phyloP scores from a whole-genome alignment of 23 red algal species.

The Cyanidiococcus yangmingshanensis region DNA sequence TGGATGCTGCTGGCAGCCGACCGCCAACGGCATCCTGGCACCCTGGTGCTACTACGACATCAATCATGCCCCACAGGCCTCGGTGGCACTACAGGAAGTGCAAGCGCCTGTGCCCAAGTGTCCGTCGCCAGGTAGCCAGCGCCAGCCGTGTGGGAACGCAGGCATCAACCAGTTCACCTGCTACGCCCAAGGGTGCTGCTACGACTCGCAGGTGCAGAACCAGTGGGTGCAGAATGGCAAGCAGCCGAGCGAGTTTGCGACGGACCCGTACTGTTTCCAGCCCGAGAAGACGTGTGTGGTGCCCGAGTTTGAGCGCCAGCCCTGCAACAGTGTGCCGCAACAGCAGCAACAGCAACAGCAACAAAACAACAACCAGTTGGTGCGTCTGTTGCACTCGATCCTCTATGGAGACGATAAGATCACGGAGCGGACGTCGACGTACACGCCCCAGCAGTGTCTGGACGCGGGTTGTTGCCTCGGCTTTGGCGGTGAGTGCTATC shows the following conservation, averaged over 20 bases:
- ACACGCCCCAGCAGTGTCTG: slow-evolving; percentile 15
- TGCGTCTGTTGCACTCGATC: neutral
- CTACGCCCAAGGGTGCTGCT: slow-evolving; percentile 12
- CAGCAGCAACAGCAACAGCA: neutral
- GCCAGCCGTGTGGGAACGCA: slow-evolving; percentile 12
- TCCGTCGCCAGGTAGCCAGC: neutral
- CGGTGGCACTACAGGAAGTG: neutral
- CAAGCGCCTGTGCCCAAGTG: slow-evolving; percentile 3
- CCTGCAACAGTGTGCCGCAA: neutral
- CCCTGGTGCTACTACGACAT: slow-evolving; percentile 20
- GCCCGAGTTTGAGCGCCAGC: slow-evolving; percentile 18
- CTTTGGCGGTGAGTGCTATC: neutral
- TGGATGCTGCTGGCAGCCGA: slow-evolving; percentile 19
- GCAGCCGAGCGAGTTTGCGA: neutral
- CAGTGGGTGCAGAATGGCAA: slow-evolving; percentile 18
- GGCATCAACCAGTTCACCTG: slow-evolving; percentile 21
- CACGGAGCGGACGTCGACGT: neutral
- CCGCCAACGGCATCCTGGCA: slow-evolving; percentile 10
- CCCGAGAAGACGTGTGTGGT: slow-evolving; percentile 16
- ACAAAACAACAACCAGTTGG: neutral
- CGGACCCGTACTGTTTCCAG: slow-evolving; percentile 16
- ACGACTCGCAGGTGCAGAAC: slow-evolving; percentile 12
- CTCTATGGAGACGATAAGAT: neutral
- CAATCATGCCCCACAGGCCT: slow-evolving; percentile 7
- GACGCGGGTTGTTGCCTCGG: slow-evolving; percentile 13